Percentiles rank a stretch among this genome's conserved stretches.
Conservation (phyloP, 176 grass and related monocot genomes). For the Miscanthus lutarioriparius region DNA sequence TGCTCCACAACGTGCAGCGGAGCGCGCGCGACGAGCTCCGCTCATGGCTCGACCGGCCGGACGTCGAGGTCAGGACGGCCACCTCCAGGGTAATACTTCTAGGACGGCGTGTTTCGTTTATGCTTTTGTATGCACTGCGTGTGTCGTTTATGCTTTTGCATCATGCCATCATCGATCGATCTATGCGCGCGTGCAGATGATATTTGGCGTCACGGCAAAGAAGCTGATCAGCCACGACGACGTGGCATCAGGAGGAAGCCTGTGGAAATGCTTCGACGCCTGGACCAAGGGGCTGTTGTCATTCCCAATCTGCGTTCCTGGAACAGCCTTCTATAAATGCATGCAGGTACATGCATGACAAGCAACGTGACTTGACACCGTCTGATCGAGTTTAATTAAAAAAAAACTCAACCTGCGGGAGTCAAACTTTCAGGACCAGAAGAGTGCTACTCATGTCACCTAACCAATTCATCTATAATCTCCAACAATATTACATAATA, state of each 20-base stretch:
- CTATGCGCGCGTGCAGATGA: slow-evolving; percentile 35
- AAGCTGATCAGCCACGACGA: slow-evolving; percentile 11
- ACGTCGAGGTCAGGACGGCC: slow-evolving; percentile 48
- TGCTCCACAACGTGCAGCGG: slow-evolving; percentile 41
- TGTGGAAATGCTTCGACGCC: slow-evolving; percentile 52
- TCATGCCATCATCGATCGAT: no score
- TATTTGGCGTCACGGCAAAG: slow-evolving; percentile 59
- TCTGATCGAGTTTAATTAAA: no score
- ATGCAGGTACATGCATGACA: slow-evolving; percentile 33
- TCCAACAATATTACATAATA: not conserved
- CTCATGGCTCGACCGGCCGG: slow-evolving; percentile 32
- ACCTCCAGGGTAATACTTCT: slow-evolving; percentile 34
- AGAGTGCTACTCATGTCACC: no score
- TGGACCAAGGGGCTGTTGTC: slow-evolving; percentile 44
- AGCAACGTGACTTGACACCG: not conserved
- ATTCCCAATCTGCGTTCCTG: slow-evolving; percentile 53
- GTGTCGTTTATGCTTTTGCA: no score
- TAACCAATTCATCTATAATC: no score
- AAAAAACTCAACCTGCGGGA: no score
- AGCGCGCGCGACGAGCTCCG: slow-evolving; percentile 6
- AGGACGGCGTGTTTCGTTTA: no score
- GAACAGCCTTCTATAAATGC: slow-evolving; percentile 50
- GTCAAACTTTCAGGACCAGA: no score
- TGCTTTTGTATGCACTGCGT: no score
- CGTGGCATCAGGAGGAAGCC: not conserved